Evolutionary conservation across 495 filamentous ascomycete species (phyloP), one percentile per base, ranked within the genome.

Genomic region (Amorphotheca resinae): DNA sequence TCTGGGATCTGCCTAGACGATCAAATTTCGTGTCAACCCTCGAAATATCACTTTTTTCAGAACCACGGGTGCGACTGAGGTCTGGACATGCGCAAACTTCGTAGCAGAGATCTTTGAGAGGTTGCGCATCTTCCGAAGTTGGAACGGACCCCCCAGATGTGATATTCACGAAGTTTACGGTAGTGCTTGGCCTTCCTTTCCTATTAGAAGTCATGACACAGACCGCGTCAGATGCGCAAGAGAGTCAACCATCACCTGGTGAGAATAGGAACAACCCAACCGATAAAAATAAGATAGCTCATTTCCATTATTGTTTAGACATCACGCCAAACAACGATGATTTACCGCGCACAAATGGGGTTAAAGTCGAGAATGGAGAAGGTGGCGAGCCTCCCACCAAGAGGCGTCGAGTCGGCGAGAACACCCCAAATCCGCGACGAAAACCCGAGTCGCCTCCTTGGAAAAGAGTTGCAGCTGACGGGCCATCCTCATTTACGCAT

Each of bases 381-480:
- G 65, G 69, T 46, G 65, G 59, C 22, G 70, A 62, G 15, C 80
- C 73, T 41, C 82, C 82, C 38, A 67, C 70, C 9, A 93, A 91
- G 61, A 79, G 77, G 56, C 78, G 82, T 51, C 80, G 84, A 60
- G 68, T 87, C 38, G 68, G 63, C 44, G 70, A 73, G 35, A 53
- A 30, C 59, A 61, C 21, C 53, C 59, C 21, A 65, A 33, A 57
- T 22, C 20, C 51, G 15, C 64, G 66, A 20, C 50, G 52, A 38
- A 76, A 76, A 49, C 57, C 57, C 17, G 62, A 67, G 41, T 95
- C 91, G 22, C 91, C 91, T 44, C 91, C 91, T 18, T 98, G 91
- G 91, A 96, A 91, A 66, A 89, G 78, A 59, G 67, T 82, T 39
- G 79, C 82, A 34, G 82, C 77, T 20, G 84, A 93, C 33, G 93